Evolutionary conservation across 805 yeast species (phyloP).

Genomic region (Candida takata): DNA sequence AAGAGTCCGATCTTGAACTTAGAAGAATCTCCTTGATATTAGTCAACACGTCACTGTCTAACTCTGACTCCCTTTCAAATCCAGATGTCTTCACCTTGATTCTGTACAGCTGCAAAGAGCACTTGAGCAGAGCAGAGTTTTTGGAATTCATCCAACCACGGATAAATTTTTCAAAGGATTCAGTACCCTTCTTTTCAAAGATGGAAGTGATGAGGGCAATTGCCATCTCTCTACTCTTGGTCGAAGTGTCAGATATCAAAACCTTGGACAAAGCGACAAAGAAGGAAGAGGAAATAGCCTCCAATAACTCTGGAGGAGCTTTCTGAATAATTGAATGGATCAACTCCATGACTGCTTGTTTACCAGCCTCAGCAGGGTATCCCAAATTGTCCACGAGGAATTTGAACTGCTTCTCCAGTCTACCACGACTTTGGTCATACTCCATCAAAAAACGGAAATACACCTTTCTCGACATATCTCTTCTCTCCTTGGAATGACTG

Average conservation of each 20-base stretch:
- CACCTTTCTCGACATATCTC: slow-evolving; percentile 78
- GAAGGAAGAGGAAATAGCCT: slow-evolving; percentile 63
- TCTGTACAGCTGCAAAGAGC: slow-evolving; percentile 70
- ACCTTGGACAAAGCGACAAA: slow-evolving; percentile 79
- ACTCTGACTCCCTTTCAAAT: slow-evolving; percentile 32
- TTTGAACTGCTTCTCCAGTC: slow-evolving; percentile 75
- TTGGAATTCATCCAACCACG: slow-evolving; percentile 54
- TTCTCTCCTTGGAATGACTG: slow-evolving; percentile 72
- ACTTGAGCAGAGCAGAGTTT: slow-evolving; percentile 49
- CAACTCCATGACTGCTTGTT: slow-evolving; percentile 87
- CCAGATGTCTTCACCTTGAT: slow-evolving; percentile 40
- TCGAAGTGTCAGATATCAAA: slow-evolving; percentile 66
- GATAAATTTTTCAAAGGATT: slow-evolving; percentile 30
- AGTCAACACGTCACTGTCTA: slow-evolving; percentile 36
- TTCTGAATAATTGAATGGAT: slow-evolving; percentile 63
- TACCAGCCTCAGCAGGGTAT: slow-evolving; percentile 80
- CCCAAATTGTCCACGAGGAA: slow-evolving; percentile 72
- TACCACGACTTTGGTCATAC: slow-evolving; percentile 87
- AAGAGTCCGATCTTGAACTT: slow-evolving; percentile 31
- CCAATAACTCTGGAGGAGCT: slow-evolving; percentile 50
- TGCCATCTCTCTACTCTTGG: slow-evolving; percentile 82
- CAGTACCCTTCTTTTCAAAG: slow-evolving; percentile 40
- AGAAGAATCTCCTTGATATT: slow-evolving; percentile 29
- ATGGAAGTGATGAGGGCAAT: slow-evolving; percentile 49
- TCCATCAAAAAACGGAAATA: slow-evolving; percentile 86